Evolutionary conservation across 179 eudicot genomes (phyloP), one percentile per base, ranked within the genome.

Genomic region (Beta corolliflora): DNA sequence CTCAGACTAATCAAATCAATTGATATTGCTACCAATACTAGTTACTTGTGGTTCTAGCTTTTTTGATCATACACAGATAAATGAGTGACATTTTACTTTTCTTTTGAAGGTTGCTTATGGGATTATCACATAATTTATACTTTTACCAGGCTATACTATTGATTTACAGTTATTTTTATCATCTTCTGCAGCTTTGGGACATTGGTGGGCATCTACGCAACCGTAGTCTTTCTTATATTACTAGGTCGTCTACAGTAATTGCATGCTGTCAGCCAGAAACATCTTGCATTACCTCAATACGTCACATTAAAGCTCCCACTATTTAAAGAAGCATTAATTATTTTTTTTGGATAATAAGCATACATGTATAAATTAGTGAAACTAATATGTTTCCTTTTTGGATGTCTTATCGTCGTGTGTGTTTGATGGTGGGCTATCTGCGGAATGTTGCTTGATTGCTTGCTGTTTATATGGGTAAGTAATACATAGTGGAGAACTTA

Each of bases 381-480:
- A 71, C 78, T 81, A 71, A 79, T 52, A 56, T 60, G 77, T 82
- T 71, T 79, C 71, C 55, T 82, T 82, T 77, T 79, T 76, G 44
- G 83, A 58, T 65, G 79, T 73, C 67, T 79, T 67, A 56, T 68
- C 50, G 72, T 79, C 75, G 56, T 64, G 72, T 79, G 59, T 65
- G 48, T 73, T 23, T 84, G 81, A 48, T 82, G 83, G 80, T 85
- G 79, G 83, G 76, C 75, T 14, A 82, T 80, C 72, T 76, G 72
- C 70, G 83, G 79, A 82, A 79, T 82, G 81, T 71, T 84, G 80
- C 69, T 81, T 78, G 50, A 76, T 71, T 75, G 63, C 65, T 80
- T 82, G 82, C 97, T 93, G 98, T 95, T 84, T 95, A 95, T 90
- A 87, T 95, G 86, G 98, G 98, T 95, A 89, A 88, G 97, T 85